phyloP scores from a whole-genome alignment of 2,329 filamentous ascomycete genomes.

The Fusarium liriodendri region DNA sequence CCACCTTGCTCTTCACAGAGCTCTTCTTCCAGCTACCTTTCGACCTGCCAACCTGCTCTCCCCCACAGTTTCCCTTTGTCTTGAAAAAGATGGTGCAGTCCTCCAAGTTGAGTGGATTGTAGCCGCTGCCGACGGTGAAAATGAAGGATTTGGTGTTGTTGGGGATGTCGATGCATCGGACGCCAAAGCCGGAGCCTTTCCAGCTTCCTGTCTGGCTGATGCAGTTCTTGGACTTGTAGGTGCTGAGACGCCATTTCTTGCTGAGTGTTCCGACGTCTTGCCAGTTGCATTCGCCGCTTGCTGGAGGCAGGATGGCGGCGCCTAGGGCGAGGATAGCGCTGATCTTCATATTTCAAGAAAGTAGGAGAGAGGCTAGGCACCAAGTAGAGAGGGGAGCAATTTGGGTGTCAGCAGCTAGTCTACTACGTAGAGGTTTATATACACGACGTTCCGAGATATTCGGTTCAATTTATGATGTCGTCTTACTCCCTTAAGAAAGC shows the following conservation, averaged over 20 bases:
- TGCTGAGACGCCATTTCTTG: neutral
- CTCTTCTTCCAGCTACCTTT: neutral
- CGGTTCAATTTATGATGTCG: neutral
- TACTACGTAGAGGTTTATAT: neutral
- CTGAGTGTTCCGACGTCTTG: neutral
- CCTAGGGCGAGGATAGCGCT: neutral
- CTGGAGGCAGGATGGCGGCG: neutral
- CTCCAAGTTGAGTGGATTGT: neutral
- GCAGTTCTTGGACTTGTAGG: neutral
- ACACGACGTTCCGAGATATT: neutral
- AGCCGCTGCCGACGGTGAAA: neutral
- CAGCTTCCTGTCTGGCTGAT: neutral
- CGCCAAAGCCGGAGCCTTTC: neutral
- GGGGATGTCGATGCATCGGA: neutral
- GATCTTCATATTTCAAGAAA: neutral
- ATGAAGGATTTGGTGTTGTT: conserved; percentile 1
- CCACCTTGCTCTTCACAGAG: neutral
- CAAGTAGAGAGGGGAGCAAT: neutral
- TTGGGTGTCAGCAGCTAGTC: neutral
- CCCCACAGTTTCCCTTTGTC: neutral
- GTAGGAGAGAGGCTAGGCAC: neutral
- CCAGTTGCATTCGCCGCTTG: neutral
- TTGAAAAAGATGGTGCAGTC: neutral
- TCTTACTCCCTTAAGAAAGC: neutral
- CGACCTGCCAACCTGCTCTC: neutral